Evolutionary conservation across 2,329 filamentous ascomycete species (phyloP).

Genomic region (Didymellaceae sp.): DNA sequence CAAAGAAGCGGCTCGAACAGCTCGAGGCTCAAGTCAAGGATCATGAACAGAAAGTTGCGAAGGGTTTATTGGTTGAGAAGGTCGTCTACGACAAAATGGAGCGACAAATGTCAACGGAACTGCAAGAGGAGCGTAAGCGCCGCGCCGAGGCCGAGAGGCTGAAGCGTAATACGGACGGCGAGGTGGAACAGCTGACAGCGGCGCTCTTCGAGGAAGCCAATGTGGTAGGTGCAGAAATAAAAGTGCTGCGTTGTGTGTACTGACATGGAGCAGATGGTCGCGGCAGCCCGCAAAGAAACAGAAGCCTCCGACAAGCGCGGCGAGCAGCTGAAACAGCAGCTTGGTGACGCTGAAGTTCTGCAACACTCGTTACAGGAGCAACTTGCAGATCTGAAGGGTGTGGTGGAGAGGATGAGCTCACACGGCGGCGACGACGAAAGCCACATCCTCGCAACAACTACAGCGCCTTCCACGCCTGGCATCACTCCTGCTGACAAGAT

Average conservation of each 20-base stretch:
- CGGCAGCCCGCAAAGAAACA: conserved; percentile 82
- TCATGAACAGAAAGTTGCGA: conserved; percentile 71
- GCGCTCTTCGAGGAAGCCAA: conserved; percentile 98
- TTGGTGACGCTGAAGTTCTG: conserved; percentile 84
- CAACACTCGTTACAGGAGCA: conserved; percentile 93
- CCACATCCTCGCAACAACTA: conserved; percentile 66
- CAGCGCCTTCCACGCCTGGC: conserved; percentile 80
- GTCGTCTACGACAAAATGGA: conserved; percentile 69
- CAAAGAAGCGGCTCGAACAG: conserved; percentile 69
- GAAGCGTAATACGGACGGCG: conserved; percentile 88
- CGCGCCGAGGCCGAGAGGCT: conserved; percentile 60
- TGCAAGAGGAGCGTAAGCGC: conserved; percentile 51
- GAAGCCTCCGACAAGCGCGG: conserved; percentile 83
- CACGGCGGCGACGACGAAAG: conserved; percentile 75
- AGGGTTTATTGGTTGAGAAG: conserved; percentile 77
- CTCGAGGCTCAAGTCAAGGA: conserved; percentile 74
- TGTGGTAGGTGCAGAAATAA: conserved; percentile 59
- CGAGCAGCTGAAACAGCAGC: conserved; percentile 82
- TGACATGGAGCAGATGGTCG: conserved; percentile 73
- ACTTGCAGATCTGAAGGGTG: conserved; percentile 84
- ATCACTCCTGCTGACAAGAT: conserved; percentile 64
- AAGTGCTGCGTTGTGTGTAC: conserved; percentile 3
- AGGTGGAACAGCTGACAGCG: conserved; percentile 87
- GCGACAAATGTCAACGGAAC: conserved; percentile 48
- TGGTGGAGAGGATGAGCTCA: conserved; percentile 85